These are phyloP conservation scores for Diacronema lutheri DNA, from an alignment of 78 protist species.

Conservation along the genomic window DNA sequence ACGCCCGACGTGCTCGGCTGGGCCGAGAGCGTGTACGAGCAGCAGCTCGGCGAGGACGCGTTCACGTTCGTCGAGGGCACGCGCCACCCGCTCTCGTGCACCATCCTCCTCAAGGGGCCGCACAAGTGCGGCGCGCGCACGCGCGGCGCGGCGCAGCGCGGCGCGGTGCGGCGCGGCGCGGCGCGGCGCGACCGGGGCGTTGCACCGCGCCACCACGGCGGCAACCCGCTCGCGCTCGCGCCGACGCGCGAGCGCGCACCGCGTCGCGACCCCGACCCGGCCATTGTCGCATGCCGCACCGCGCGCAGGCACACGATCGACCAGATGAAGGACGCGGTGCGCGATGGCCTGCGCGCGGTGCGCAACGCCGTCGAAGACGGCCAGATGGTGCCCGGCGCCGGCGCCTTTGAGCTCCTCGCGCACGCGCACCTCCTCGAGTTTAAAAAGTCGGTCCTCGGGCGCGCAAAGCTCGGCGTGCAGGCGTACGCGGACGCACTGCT, in stretches of 20 bases:
- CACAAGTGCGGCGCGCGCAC: neutral
- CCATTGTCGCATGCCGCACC: too few species aligned
- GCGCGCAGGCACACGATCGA: conserved; percentile 81
- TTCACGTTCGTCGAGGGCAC: conserved; percentile 98
- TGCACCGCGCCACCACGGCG: neutral
- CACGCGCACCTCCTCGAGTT: conserved; percentile 67
- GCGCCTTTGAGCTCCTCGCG: conserved; percentile 91
- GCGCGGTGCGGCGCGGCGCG: too few species aligned
- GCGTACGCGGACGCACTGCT: conserved; percentile 97
- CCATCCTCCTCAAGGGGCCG: conserved; percentile 89
- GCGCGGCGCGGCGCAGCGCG: too few species aligned
- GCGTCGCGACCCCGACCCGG: too few species aligned
- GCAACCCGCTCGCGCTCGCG: too few species aligned
- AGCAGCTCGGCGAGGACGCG: conserved; percentile 95
- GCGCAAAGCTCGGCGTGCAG: conserved; percentile 81
- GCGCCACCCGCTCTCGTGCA: conserved; percentile 91
- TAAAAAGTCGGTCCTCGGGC: conserved; percentile 28
- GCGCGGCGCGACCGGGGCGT: too few species aligned
- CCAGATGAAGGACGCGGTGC: conserved; percentile 95
- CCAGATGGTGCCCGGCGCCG: conserved; percentile 95
- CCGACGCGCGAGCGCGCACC: too few species aligned
- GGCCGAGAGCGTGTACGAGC: conserved; percentile 93
- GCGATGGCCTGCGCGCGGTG: conserved; percentile 99
- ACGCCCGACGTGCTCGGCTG: conserved; percentile 79
- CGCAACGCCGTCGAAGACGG: conserved; percentile 92